phyloP scores from a whole-genome alignment of 176 grass and related monocot genomes.

The Eremochloa ophiuroides region DNA sequence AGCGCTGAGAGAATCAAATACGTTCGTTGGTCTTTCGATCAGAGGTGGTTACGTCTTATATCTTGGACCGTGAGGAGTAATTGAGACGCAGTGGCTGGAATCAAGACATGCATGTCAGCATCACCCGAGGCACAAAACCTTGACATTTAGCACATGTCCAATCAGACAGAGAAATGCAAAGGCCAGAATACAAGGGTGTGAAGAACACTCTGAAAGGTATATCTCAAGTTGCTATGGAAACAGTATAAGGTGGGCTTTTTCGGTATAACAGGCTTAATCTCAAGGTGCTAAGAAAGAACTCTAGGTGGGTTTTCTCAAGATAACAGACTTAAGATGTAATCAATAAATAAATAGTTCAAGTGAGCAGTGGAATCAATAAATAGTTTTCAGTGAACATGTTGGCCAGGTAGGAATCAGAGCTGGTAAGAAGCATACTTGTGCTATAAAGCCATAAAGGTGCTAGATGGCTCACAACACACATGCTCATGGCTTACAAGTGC shows the following conservation, averaged over 20 bases:
- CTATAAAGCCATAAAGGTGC: too few relatives aligned
- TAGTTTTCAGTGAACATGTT: neutral
- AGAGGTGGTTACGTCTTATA: too few relatives aligned
- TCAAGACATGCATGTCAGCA: neutral
- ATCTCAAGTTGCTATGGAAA: slow-evolving; percentile 3
- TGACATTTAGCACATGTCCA: neutral
- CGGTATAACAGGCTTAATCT: neutral
- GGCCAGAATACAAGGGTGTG: neutral
- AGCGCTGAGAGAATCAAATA: too few relatives aligned
- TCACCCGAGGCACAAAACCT: neutral
- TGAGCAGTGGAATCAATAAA: too few relatives aligned
- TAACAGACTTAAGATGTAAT: neutral
- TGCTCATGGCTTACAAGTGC: neutral
- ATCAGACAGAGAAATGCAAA: neutral
- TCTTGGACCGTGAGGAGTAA: too few relatives aligned
- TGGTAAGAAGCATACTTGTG: neutral
- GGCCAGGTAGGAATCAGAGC: neutral
- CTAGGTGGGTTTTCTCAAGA: neutral
- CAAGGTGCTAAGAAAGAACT: neutral
- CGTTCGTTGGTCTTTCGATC: too few relatives aligned
- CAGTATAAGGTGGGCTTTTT: neutral
- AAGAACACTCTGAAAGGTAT: neutral
- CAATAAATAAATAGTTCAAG: neutral
- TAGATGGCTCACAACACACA: neutral
- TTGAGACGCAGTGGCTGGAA: neutral